Base-by-base conservation (phyloP, 768 basidiomycete genomes). In the Gautieria morchelliformis region DNA sequence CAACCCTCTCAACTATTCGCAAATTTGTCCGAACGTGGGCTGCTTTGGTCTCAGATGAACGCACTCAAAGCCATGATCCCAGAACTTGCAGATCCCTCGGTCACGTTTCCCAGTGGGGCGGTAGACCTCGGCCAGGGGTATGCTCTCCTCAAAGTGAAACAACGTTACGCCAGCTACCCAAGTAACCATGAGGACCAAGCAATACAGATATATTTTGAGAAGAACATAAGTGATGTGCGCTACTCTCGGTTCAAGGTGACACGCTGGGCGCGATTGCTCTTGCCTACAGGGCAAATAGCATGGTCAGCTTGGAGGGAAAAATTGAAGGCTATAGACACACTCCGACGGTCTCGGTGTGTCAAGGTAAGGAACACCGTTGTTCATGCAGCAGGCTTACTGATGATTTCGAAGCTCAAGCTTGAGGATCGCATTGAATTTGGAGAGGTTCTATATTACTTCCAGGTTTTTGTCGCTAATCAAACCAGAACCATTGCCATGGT, bases 21-120 rank as follows among this genome's bases (percentile, higher is more conserved):
- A 71, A 71, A 71, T 49, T 61, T 72, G 5, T 35, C 68, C 17
- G 57, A 68, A 44, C 56, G 60, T 33, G 70, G 60, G 3, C 15
- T 70, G 4, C 52, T 61, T 0, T 58, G 59, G 5, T 59, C 48
- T 10, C 65, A 67, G 46, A 39, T 61, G 27, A 70, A 68, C 49
- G 65, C 65, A 0, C 32, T 70, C 19, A 46, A 55, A 8, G 41
- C 22, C 2, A 59, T 65, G 42, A 53, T 64, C 19, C 66, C 69
- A 0, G 56, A 55, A 12, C 50, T 66, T 6, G 58, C 40, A 3
- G n/a, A 41, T 12, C 40, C 40, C 12, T 12, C n/a, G 7, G 40
- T n/a, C 40, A 41, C 2, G 9, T 3, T 55, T 3, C 58, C 60
- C 14, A 14, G 27, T 5, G 27, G 27, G 27, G 27, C 61, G 0